Evolutionary conservation across 2,329 filamentous ascomycete species (phyloP), one percentile per base, ranked within the genome.

Genomic region (Phoma sp.): DNA sequence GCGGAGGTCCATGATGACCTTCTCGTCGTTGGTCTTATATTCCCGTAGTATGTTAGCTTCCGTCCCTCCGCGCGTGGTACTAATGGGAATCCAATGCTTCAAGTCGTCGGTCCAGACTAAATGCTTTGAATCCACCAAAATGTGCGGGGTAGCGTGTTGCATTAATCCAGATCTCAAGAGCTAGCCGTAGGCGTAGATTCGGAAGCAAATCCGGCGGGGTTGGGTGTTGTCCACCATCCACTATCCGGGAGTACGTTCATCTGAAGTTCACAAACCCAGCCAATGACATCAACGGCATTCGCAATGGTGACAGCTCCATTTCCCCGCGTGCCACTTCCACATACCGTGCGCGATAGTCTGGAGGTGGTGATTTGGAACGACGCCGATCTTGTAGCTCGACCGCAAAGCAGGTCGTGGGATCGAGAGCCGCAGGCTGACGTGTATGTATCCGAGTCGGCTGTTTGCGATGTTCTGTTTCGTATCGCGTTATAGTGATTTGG

Each of bases 61-160:
- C 45, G 36, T 49, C 35, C 37, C 45, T 32, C 52, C 52, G 52
- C 13, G 46, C 21, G 3, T 38, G 31, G 25, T 13, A 36, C 31
- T 45, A 22, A 50, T 31, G 41, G 27, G 22, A 46, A 55, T 40
- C 36, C 24, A 9, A 55, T 31, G 41, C 45, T 41, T 41, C 52
- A 55, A 39, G 22, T 46, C 41, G 12, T 32, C 15, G 25, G 15
- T 41, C 45, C 52, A 50, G 41, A 40, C 46, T 25, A 22, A n/a
- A 50, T 41, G 17, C 52, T 36, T 50, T 17, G 33, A 46, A 27
- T 36, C 24, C 27, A 50, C 17, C 35, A 50, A 41, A 10, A 12
- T 41, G 45, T 50, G 52, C 52, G 52, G 52, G 52, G 52, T 55
- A 50, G 46, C 41, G 45, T 45, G 40, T 50, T n/a, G 22, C 22